Conservation (phyloP, 495 filamentous ascomycete species). For the Lindgomyces ingoldianus region DNA sequence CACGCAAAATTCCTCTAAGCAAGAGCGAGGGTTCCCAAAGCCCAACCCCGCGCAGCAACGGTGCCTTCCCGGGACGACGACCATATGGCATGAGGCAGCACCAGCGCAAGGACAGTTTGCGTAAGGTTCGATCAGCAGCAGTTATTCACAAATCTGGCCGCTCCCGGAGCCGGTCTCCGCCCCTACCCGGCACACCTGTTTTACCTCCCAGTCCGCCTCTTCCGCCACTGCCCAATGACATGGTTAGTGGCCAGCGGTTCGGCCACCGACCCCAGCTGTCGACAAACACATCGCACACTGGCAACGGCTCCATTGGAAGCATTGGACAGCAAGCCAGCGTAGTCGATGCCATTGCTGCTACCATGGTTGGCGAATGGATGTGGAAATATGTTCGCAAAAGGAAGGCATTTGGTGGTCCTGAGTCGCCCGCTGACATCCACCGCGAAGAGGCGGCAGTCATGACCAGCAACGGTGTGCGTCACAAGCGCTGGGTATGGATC, state of each 20-base stretch:
- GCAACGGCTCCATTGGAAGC: slow-evolving; percentile 58
- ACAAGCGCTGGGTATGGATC: slow-evolving; percentile 98
- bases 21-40: slow-evolving; percentile 77
- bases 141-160: slow-evolving; percentile 58
- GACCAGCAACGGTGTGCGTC: slow-evolving; percentile 63
- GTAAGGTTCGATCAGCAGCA: slow-evolving; percentile 81
- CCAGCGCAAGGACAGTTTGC: slow-evolving; percentile 56
- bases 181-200: slow-evolving; percentile 34
- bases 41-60: slow-evolving; percentile 61
- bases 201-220: slow-evolving; percentile 59
- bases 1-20: slow-evolving; percentile 69
- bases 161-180: slow-evolving; percentile 39
- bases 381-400: slow-evolving; percentile 94
- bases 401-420: slow-evolving; percentile 85
- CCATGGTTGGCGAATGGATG: slow-evolving; percentile 99
- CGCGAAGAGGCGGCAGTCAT: slow-evolving; percentile 52
- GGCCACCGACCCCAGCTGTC: slow-evolving; percentile 55
- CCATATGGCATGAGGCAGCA: slow-evolving; percentile 43
- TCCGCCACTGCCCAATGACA: slow-evolving; percentile 73
- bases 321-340: slow-evolving; percentile 72
- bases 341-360: slow-evolving; percentile 96
- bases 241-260: slow-evolving; percentile 56
- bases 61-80: slow-evolving; percentile 28
- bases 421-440: slow-evolving; percentile 60
- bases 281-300: slow-evolving; percentile 51